Evolutionary conservation across 352 stramenopile genomes (phyloP).

Genomic region (Globisporangium cystogenes): DNA sequence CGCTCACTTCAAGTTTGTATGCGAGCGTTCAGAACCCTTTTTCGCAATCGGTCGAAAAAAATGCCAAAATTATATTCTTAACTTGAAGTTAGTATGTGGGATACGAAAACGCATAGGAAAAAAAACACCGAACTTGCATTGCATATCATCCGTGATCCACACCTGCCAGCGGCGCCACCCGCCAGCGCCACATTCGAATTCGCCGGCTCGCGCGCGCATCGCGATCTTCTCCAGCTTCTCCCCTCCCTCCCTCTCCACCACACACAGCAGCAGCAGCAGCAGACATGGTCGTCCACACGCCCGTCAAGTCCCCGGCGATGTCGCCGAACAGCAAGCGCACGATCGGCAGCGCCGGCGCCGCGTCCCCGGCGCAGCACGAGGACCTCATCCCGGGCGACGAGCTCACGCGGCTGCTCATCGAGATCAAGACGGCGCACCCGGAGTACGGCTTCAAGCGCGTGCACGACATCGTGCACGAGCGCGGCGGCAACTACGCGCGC

Average conservation of each 20-base stretch:
- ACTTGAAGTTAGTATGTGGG: too few species aligned
- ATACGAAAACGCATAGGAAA: too few species aligned
- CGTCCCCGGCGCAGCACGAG: slow-evolving; percentile 8
- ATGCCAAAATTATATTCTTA: too few species aligned
- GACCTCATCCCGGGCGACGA: slow-evolving; percentile 21
- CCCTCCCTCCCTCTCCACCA: not conserved
- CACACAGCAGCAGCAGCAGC: not conserved
- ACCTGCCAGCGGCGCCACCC: not conserved
- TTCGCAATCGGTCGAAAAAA: too few species aligned
- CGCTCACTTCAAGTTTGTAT: not conserved
- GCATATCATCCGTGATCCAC: not conserved
- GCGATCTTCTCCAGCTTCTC: not conserved
- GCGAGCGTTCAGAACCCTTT: too few species aligned
- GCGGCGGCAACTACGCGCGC: slow-evolving; percentile 24
- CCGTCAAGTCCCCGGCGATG: slow-evolving; percentile 8
- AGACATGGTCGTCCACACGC: slow-evolving; percentile 2
- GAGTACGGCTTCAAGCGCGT: slow-evolving; percentile 32
- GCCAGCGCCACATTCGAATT: slow-evolving; percentile 2
- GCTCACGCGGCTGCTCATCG: slow-evolving; percentile 25
- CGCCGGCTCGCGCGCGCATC: not conserved
- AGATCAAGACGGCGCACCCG: slow-evolving; percentile 36
- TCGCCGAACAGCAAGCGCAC: slow-evolving; percentile 8
- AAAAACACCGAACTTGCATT: not conserved
- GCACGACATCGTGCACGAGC: slow-evolving; percentile 21
- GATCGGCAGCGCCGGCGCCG: slow-evolving; percentile 1